Base-by-base conservation (phyloP, 2,329 filamentous ascomycete genomes). In the Alternaria infectoria region DNA sequence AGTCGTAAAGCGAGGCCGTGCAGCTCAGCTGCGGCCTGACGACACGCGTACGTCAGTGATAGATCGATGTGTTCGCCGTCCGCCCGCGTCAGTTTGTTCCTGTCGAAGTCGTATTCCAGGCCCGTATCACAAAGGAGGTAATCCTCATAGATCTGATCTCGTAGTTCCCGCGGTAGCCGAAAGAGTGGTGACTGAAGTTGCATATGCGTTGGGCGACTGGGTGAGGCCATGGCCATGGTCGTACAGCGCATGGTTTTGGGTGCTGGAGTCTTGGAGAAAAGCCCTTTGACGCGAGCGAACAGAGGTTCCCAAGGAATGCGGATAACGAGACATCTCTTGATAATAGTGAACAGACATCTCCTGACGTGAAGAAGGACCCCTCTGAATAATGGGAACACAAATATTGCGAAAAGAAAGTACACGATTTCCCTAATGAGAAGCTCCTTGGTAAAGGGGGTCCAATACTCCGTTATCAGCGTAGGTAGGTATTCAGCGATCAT, bases 181-280 rank as follows among this genome's bases (percentile, higher is more conserved):
- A 36, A 36, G 7, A 36, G 32, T 0, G 32, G 32, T 36, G 32
- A 36, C 15, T 36, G 15, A 1, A 36, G 32, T 36, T 36, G 32
- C 32, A 36, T 36, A 0, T 36, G 32, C 8, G 15, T n/a, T 36
- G 32, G 15, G 15, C 32, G 32, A 36, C 32, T 15, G 0, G 32
- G 32, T 4, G 15, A n/a, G 2, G 32, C 32, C 32, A 3, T 36
- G 32, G 32, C 32, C 15, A 36, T 36, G 32, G 15, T 3, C 7
- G 4, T 1, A 5, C 15, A 36, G 15, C 32, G 32, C 0, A 0
- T 36, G 32, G 1, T 36, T 0, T 0, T 36, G 3, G 3, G 6
- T 2, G 30, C 0, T 5, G 32, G 13, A 0, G 13, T 6, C 4
- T 36, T 36, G 30, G 13, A 36, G 7, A 15, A 36, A 0, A 15